phyloP scores from a whole-genome alignment of 176 grass and related monocot species.

The Urochloa ruziziensis region DNA sequence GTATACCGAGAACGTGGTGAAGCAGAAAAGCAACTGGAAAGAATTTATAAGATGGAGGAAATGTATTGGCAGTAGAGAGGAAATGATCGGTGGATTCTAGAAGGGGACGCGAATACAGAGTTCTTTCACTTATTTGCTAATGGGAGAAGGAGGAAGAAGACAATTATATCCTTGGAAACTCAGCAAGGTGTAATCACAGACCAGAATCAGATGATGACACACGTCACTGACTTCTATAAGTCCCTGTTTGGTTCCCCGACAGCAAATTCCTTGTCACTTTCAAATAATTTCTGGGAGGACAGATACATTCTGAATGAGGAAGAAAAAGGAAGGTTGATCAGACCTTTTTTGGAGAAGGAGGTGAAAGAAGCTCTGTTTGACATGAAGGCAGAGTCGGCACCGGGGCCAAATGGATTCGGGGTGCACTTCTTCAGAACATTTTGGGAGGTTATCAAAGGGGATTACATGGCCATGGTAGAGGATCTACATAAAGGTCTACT shows the following conservation, averaged over 20 bases:
- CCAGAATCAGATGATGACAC: too few species aligned
- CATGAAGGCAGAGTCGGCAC: background rate
- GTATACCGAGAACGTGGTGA: fast-evolving
- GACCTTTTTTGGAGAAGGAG: background rate
- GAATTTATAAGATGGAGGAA: background rate
- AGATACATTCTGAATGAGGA: too few species aligned
- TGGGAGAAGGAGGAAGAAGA: background rate
- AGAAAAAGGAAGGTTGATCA: too few species aligned
- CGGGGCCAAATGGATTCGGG: background rate
- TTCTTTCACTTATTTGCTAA: background rate
- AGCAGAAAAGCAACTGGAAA: fast-evolving
- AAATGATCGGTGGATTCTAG: fast-evolving
- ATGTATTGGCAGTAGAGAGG: fast-evolving
- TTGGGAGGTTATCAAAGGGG: fast-evolving
- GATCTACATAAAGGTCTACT: too few species aligned
- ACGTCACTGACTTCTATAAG: too few species aligned
- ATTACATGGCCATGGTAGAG: too few species aligned
- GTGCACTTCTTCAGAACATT: fast-evolving
- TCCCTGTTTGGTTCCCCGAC: too few species aligned
- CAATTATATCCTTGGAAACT: fast-evolving
- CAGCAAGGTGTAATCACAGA: background rate
- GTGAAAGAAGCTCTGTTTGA: fast-evolving
- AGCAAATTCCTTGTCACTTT: too few species aligned
- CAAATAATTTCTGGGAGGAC: too few species aligned
- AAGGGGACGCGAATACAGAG: background rate